Conservation (phyloP, 2,329 filamentous ascomycete species). For the Penicillium oxalicum region DNA sequence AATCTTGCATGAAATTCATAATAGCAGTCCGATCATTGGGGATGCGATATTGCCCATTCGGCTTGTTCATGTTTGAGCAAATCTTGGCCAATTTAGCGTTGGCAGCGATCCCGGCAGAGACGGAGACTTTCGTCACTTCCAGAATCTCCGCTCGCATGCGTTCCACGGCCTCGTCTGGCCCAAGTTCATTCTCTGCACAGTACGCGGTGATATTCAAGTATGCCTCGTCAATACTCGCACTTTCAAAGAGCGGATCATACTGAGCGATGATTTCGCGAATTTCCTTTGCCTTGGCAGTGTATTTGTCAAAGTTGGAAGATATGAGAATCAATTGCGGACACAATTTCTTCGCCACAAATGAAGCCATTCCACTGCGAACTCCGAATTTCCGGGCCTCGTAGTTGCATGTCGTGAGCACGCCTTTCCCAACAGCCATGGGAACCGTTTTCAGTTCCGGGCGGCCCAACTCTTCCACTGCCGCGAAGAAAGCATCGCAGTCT, state of each 20-base stretch:
- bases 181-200: conserved; percentile 62
- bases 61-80: conserved; percentile 91
- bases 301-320: conserved; percentile 84
- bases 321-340: conserved; percentile 80
- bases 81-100: conserved; percentile 95
- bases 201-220: conserved; percentile 93
- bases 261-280: conserved; percentile 72
- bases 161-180: conserved; percentile 66
- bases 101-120: conserved; percentile 89
- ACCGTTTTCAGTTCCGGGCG: conserved; percentile 77
- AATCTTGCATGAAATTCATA: conserved; percentile 74
- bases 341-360: conserved; percentile 89
- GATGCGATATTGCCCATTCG: conserved; percentile 82
- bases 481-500: conserved; percentile 97
- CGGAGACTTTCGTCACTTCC: conserved; percentile 71
- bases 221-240: conserved; percentile 90
- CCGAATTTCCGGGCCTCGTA: conserved; percentile 87
- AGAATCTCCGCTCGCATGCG: conserved; percentile 73
- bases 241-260: conserved; percentile 91
- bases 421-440: conserved; percentile 83
- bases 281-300: conserved; percentile 81
- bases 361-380: conserved; percentile 89
- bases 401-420: conserved; percentile 68
- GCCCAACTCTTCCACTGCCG: conserved; percentile 81
- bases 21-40: conserved; percentile 67